These are phyloP conservation scores for Diaporthe velutina DNA, from an alignment of 2,329 filamentous ascomycete genomes.

Conservation along the genomic window DNA sequence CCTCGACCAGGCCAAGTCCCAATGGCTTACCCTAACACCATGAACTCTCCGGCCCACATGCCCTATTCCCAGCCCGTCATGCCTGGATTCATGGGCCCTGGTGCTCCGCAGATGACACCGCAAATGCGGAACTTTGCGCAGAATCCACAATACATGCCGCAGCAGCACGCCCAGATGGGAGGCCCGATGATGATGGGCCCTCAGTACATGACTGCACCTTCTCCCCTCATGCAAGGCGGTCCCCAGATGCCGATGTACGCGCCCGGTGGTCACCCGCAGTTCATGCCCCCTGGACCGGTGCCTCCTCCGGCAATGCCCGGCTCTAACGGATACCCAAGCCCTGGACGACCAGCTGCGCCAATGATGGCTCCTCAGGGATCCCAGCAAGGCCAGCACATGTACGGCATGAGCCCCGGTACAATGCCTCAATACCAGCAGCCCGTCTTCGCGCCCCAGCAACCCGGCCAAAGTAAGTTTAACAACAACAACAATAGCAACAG, in stretches of 20 bases:
- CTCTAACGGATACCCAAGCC: constrained; percentile 87
- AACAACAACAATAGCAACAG: constrained; percentile 38
- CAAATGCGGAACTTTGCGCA: constrained; percentile 80
- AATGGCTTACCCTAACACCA: constrained; percentile 74
- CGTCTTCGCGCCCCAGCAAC: constrained; percentile 77
- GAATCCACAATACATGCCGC: constrained; percentile 78
- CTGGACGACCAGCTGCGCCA: constrained; percentile 80
- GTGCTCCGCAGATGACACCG: constrained; percentile 74
- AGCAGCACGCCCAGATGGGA: constrained; percentile 79
- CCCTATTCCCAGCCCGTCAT: constrained; percentile 80
- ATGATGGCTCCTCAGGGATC: constrained; percentile 97
- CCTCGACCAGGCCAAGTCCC: constrained; percentile 80
- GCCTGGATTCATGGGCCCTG: constrained; percentile 77
- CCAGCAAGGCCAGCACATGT: constrained; percentile 86
- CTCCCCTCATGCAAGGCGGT: constrained; percentile 74
- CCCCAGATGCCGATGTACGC: constrained; percentile 85
- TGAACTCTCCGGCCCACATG: constrained; percentile 78
- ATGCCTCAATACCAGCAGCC: constrained; percentile 79
- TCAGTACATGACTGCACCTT: constrained; percentile 79
- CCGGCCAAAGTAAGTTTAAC: constrained; percentile 77
- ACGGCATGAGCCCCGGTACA: constrained; percentile 78
- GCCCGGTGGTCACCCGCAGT: constrained; percentile 73
- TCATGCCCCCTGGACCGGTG: constrained; percentile 70
- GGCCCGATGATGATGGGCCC: constrained; percentile 92
- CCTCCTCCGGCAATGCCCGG: constrained; percentile 73